Conservation (phyloP, 768 basidiomycete species). For the Hypholoma sublateritium region DNA sequence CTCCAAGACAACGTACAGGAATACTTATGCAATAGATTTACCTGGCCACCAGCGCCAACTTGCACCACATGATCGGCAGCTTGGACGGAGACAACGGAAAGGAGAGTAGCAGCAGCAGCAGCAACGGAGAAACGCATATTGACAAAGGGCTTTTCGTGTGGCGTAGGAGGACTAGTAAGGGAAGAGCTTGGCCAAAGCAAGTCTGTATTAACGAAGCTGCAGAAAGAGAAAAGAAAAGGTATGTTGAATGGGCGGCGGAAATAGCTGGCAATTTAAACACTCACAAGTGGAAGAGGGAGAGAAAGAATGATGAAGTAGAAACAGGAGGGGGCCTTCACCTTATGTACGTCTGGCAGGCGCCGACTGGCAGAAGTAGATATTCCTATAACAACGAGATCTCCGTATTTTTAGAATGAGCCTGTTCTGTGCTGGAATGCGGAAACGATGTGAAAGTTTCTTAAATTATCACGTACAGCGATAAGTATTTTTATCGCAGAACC, state of each 20-base stretch:
- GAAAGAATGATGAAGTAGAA: conserved; percentile 5
- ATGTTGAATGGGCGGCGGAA: background rate
- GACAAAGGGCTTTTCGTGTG: conserved; percentile 12
- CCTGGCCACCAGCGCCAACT: conserved; percentile 42
- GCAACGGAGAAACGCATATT: conserved; percentile 53
- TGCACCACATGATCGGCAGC: conserved; percentile 35
- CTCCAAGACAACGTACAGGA: background rate
- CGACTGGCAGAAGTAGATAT: conserved; percentile 5
- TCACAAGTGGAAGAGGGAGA: conserved; percentile 1
- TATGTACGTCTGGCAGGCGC: conserved; percentile 14
- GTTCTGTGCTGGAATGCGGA: background rate
- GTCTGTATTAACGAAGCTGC: conserved; percentile 1
- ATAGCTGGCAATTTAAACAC: conserved; percentile 1
- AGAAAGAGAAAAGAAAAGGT: background rate
- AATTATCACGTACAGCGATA: background rate
- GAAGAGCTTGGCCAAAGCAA: conserved; percentile 9
- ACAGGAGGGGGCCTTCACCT: background rate
- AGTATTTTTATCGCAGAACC: background rate
- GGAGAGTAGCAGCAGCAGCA: conserved; percentile 37
- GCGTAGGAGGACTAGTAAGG: background rate
- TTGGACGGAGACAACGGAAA: conserved; percentile 36
- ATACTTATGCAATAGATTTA: conserved; percentile 17
- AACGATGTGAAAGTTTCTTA: conserved; percentile 7
- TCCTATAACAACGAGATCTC: conserved; percentile 16
- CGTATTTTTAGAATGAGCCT: conserved; percentile 11